Evolutionary conservation across 2,329 filamentous ascomycete species (phyloP).

Genomic region (Fusarium virguliforme): DNA sequence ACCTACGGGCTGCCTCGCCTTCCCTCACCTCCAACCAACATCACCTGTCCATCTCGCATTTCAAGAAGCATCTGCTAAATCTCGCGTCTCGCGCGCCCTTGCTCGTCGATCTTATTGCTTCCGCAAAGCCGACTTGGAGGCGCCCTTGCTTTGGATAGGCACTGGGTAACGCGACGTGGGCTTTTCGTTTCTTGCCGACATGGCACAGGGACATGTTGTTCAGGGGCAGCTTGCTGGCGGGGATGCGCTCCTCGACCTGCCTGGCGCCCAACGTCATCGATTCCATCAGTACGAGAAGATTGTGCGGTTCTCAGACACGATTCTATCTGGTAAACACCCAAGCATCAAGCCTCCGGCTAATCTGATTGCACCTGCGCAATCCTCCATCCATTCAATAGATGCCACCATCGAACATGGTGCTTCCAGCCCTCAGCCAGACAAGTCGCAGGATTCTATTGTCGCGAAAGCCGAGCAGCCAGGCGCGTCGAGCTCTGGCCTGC

Average conservation of each 20-base stretch:
- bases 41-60: conserved; percentile 24
- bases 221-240: conserved; percentile 36
- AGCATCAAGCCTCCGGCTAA: conserved; percentile 70
- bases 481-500: conserved; percentile 19
- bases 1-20: neutral
- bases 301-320: conserved; percentile 82
- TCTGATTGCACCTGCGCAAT: conserved; percentile 50
- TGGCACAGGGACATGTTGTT: conserved; percentile 50
- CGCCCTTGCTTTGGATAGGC: conserved; percentile 33
- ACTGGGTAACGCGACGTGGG: conserved; percentile 45
- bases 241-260: conserved; percentile 50
- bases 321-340: conserved; percentile 83
- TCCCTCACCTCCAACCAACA: conserved; percentile 29
- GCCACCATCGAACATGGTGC: conserved; percentile 39
- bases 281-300: conserved; percentile 84
- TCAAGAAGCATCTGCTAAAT: conserved; percentile 28
- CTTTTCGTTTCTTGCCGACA: conserved; percentile 43
- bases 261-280: conserved; percentile 69
- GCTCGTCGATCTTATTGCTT: conserved; percentile 32
- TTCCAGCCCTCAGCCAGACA: conserved; percentile 43
- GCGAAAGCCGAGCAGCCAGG: conserved; percentile 56
- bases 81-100: conserved; percentile 32
- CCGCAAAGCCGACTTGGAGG: conserved; percentile 27
- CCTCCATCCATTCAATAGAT: conserved; percentile 45
- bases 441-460: conserved; percentile 55